These are phyloP conservation scores for Leptographium galeiforme DNA, from an alignment of 2,329 filamentous ascomycete species.

Conservation along the genomic window DNA sequence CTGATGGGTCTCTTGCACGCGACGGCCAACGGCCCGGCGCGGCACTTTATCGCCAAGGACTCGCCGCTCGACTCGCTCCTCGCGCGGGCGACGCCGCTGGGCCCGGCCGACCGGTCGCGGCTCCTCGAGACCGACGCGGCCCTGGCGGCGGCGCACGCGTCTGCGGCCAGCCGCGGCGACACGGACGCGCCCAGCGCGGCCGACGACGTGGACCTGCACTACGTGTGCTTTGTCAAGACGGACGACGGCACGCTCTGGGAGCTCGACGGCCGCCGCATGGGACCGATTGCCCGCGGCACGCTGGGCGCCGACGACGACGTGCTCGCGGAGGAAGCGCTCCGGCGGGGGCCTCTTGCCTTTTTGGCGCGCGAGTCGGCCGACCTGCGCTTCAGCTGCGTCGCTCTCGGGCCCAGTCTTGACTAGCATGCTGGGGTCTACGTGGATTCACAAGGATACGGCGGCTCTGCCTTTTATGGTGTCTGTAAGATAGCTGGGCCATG, in stretches of 20 bases:
- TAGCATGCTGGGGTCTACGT: neutral
- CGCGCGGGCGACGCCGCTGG: constrained; percentile 54
- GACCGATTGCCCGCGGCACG: constrained; percentile 40
- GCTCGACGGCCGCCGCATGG: constrained; percentile 45
- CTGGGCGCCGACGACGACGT: constrained; percentile 53
- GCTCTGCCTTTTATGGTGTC: too few relatives aligned
- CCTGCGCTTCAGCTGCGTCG: constrained; percentile 45
- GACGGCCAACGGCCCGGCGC: constrained; percentile 61
- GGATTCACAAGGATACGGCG: too few relatives aligned
- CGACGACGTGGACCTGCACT: constrained; percentile 85
- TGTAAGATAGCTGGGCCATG: too few relatives aligned
- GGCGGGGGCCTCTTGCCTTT: constrained; percentile 50
- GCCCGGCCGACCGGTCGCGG: constrained; percentile 51
- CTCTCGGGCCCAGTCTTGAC: constrained; percentile 32
- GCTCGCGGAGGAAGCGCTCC: constrained; percentile 60
- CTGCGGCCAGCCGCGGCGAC: constrained; percentile 64
- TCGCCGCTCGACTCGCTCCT: constrained; percentile 54
- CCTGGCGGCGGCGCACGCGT: constrained; percentile 65
- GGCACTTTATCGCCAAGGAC: constrained; percentile 41
- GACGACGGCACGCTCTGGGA: constrained; percentile 50
- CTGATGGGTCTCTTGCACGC: constrained; percentile 80
- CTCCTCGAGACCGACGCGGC: constrained; percentile 64
- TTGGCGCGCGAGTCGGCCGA: constrained; percentile 40
- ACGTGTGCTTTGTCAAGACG: constrained; percentile 82
- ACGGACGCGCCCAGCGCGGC: constrained; percentile 64